phyloP scores from a whole-genome alignment of 345 rosid species.

The Syzygium aqueum region DNA sequence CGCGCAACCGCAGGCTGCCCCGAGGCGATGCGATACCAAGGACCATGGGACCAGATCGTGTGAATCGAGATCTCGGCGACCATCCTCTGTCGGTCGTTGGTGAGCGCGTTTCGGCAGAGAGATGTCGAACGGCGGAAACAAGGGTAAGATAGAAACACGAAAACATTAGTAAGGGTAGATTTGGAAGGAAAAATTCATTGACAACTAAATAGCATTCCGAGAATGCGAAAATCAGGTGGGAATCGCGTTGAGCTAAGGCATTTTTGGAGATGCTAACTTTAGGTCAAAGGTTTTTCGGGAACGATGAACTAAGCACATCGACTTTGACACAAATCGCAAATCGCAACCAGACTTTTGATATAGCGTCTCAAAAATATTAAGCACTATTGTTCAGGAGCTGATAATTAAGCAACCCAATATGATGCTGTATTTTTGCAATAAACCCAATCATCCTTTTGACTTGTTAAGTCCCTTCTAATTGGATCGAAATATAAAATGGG shows the following conservation, averaged over 20 bases:
- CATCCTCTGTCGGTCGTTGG: rapidly evolving
- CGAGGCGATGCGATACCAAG: no score
- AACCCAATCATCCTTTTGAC: not conserved
- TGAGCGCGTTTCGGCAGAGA: not conserved
- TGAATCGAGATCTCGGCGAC: not conserved
- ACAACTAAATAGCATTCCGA: not conserved
- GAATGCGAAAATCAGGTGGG: rapidly evolving
- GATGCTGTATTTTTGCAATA: not conserved
- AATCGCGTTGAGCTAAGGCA: not conserved
- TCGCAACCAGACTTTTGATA: no score
- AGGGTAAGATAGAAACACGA: not conserved
- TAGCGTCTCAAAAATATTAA: not conserved
- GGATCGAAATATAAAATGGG: not conserved
- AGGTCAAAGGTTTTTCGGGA: not conserved
- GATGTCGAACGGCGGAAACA: rapidly evolving
- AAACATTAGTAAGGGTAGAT: not conserved
- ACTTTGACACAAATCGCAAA: no score
- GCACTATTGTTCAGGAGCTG: rapidly evolving
- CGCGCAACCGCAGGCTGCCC: no score
- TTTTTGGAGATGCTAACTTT: not conserved
- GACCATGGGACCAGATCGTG: no score
- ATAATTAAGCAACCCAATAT: not conserved
- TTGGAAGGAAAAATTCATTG: rapidly evolving
- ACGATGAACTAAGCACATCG: not conserved
- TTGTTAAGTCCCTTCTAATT: not conserved